Conservation (phyloP, 2,329 filamentous ascomycete genomes). For the Clarireedia sp. region DNA sequence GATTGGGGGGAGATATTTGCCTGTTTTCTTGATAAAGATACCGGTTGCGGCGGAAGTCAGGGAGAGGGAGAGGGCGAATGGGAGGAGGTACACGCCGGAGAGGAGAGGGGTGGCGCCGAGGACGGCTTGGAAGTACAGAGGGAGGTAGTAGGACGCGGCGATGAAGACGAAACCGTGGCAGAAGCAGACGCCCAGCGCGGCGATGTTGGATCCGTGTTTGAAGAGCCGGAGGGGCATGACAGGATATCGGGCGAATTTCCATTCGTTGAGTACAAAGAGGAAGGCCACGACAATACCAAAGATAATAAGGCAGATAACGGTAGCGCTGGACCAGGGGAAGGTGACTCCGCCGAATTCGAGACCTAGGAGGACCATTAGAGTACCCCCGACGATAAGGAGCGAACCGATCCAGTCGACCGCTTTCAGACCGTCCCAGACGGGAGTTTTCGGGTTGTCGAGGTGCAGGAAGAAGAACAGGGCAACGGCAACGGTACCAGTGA, state of each 20-base stretch:
- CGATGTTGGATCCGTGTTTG: slow-evolving; percentile 55
- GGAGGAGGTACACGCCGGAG: slow-evolving; percentile 69
- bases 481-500: slow-evolving; percentile 31
- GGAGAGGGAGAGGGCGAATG: slow-evolving; percentile 60
- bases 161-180: slow-evolving; percentile 53
- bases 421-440: slow-evolving; percentile 51
- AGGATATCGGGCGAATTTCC: slow-evolving; percentile 65
- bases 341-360: slow-evolving; percentile 75
- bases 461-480: slow-evolving; percentile 56
- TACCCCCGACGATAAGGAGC: slow-evolving; percentile 57
- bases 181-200: slow-evolving; percentile 59
- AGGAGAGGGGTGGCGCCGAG: slow-evolving; percentile 46
- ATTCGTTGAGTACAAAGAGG: slow-evolving; percentile 63
- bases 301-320: slow-evolving; percentile 42
- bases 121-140: slow-evolving; percentile 67
- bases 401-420: slow-evolving; percentile 55
- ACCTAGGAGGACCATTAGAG: slow-evolving; percentile 78
- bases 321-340: slow-evolving; percentile 45
- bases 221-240: slow-evolving; percentile 73
- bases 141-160: slow-evolving; percentile 19
- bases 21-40: slow-evolving; percentile 53
- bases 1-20: slow-evolving; percentile 56
- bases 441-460: slow-evolving; percentile 58
- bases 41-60: slow-evolving; percentile 51
- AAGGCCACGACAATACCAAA: slow-evolving; percentile 50